Evolutionary conservation across 1,139 yeast genomes (phyloP), one percentile per base, ranked within the genome.

Genomic region (Suhomyces maxii): DNA sequence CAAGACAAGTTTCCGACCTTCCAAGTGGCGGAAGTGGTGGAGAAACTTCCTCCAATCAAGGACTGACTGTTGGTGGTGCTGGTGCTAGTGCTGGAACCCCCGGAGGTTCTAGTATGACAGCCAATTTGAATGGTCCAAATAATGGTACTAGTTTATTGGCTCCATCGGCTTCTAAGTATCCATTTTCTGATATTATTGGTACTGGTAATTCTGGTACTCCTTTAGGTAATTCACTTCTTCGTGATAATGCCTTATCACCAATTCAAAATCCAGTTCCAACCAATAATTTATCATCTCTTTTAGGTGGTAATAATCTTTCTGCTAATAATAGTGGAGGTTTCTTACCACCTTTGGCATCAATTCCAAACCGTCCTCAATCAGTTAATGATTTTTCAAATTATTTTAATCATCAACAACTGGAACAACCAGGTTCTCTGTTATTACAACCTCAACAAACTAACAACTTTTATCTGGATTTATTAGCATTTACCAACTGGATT

Each of bases 401-500:
- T 44, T 67, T 67, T 50, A 54, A 49, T 38, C 58, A 61, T 31
- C 62, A 52, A 37, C 61, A 49, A 42, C 61, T 50, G 28, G 61
- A 50, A 28, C 57, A 51, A 26, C 58, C 46, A 30, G 57, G 46
- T 13, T 57, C 48, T 10, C 38, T 42, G 36, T 39, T 44, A 26
- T 56, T 47, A 39, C 55, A 44, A 31, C 57, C 51, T 23, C 50
- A 47, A 37, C 54, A 42, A 34, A 56, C 48, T 28, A 28, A 28
- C n/a, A 64, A 54, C 44, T 73, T 72, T 50, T 71, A 67, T 54
- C 69, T 59, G 62, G 79, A 75, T 50, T 63, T 85, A 58, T 69
- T 77, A 46, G 74, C 77, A 46, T 76, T 82, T 54, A 76, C 80
- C 53, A 71, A 70, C 54, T 85, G 90, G 90, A 70, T 84, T 55